Conservation (phyloP, 2,329 filamentous ascomycete genomes). For the Fonsecaea multimorphosa region DNA sequence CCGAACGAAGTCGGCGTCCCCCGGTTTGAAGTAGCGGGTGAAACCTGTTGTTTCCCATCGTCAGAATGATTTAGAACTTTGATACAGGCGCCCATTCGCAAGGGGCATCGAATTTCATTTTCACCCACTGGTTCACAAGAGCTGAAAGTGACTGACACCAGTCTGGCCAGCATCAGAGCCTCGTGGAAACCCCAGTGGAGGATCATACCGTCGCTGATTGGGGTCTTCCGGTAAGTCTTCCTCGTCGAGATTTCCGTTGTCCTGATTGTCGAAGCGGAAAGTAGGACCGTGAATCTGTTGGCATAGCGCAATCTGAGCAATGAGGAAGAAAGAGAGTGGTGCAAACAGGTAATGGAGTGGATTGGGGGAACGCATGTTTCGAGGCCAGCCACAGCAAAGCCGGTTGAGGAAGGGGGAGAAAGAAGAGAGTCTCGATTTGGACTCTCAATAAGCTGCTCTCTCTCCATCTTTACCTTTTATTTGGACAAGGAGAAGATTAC, state of each 20-base stretch:
- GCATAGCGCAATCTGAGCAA: not conserved
- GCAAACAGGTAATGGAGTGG: not conserved
- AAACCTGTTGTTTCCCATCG: too few species aligned
- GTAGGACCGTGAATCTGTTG: not conserved
- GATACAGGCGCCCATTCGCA: too few species aligned
- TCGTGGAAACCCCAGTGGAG: not conserved
- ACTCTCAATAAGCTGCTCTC: not conserved
- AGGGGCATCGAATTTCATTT: too few species aligned
- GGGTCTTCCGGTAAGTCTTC: not conserved
- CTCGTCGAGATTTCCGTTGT: not conserved
- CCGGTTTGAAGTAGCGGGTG: slow-evolving; percentile 1
- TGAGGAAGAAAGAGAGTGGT: not conserved
- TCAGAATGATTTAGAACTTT: too few species aligned
- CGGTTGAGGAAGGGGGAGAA: not conserved
- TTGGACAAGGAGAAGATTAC: not conserved
- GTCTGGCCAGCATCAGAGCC: slow-evolving; percentile 1
- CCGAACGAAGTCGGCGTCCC: not conserved
- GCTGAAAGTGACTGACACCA: not conserved
- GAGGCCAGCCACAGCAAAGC: not conserved
- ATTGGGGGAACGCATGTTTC: not conserved
- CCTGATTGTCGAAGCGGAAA: slow-evolving; percentile 1
- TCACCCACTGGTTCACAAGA: not conserved
- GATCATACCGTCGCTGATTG: not conserved
- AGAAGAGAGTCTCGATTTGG: not conserved
- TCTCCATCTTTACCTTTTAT: not conserved